Percentiles rank a stretch among this genome's conserved stretches.
phyloP scores from a whole-genome alignment of 441 rosid species.

The Erysimum pusillum region DNA sequence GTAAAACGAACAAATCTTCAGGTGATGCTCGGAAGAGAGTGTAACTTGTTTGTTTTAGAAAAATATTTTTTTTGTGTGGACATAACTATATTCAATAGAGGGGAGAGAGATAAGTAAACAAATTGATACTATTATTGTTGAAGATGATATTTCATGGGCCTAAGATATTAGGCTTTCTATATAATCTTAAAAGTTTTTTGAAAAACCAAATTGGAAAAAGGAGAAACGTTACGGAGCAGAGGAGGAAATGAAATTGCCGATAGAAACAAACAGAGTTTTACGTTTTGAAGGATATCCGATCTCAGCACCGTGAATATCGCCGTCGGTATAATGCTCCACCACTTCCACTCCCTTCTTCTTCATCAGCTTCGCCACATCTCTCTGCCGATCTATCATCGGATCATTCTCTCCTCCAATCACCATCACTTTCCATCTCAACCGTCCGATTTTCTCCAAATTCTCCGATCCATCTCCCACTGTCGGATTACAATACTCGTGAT shows the following conservation, averaged over 20 bases:
- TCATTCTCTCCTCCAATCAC: constrained; percentile 50
- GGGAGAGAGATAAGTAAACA: too few relatives aligned
- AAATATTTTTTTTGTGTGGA: too few relatives aligned
- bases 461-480: constrained; percentile 44
- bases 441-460: constrained; percentile 33
- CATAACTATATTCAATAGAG: too few relatives aligned
- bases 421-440: constrained; percentile 51
- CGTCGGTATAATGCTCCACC: constrained; percentile 38
- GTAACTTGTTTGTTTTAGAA: too few relatives aligned
- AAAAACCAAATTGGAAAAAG: not conserved
- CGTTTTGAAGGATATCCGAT: constrained; percentile 36
- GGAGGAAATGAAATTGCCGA: constrained; percentile 39
- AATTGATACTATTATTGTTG: too few relatives aligned
- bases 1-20: too few relatives aligned
- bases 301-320: constrained; percentile 53
- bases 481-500: constrained; percentile 70
- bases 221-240: constrained; percentile 6
- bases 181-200: too few relatives aligned
- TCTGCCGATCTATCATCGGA: constrained; percentile 59
- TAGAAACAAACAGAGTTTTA: constrained; percentile 1
- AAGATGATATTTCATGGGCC: not conserved
- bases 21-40: too few relatives aligned
- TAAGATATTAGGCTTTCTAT: not conserved
- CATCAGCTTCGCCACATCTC: constrained; percentile 46
- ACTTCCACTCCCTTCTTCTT: constrained; percentile 49